Percentiles rank a stretch among this genome's conserved stretches.
These are phyloP conservation scores for Colletotrichum aenigma DNA, from an alignment of 2,329 filamentous ascomycete genomes.

Conservation along the genomic window DNA sequence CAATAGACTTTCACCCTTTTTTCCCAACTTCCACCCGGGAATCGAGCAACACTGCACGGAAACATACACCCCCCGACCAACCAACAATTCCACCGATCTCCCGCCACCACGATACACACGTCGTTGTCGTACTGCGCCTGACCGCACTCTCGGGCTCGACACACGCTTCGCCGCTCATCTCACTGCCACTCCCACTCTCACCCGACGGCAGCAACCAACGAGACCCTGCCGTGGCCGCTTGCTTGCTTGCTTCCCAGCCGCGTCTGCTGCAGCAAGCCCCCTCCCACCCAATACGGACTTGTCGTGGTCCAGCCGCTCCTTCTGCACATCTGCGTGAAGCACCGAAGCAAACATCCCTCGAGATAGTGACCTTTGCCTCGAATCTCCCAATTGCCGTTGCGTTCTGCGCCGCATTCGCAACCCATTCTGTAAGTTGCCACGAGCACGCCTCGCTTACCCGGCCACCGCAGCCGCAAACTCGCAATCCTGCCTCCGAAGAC, in stretches of 20 bases:
- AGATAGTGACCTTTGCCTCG: neutral
- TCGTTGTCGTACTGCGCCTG: neutral
- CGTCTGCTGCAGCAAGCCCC: constrained; percentile 14
- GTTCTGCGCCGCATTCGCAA: neutral
- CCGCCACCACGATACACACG: neutral
- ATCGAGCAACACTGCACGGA: neutral
- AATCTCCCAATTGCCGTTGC: constrained; percentile 1
- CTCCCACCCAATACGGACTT: constrained; percentile 11
- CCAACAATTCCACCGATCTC: neutral
- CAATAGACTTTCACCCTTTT: constrained; percentile 20
- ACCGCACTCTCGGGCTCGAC: neutral
- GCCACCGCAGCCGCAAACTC: neutral
- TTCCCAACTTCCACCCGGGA: neutral
- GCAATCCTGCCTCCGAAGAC: neutral
- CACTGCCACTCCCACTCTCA: neutral
- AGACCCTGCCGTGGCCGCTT: neutral
- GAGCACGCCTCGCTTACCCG: neutral
- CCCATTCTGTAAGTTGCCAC: constrained; percentile 11
- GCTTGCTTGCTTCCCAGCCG: constrained; percentile 16
- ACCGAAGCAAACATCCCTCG: constrained; percentile 14
- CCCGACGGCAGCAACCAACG: neutral
- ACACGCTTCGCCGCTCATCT: neutral
- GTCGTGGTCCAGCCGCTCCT: constrained; percentile 19
- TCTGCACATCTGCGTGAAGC: neutral
- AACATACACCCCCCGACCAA: neutral